Conservation (phyloP, 2,329 filamentous ascomycete genomes). For the Coniella lustricola region DNA sequence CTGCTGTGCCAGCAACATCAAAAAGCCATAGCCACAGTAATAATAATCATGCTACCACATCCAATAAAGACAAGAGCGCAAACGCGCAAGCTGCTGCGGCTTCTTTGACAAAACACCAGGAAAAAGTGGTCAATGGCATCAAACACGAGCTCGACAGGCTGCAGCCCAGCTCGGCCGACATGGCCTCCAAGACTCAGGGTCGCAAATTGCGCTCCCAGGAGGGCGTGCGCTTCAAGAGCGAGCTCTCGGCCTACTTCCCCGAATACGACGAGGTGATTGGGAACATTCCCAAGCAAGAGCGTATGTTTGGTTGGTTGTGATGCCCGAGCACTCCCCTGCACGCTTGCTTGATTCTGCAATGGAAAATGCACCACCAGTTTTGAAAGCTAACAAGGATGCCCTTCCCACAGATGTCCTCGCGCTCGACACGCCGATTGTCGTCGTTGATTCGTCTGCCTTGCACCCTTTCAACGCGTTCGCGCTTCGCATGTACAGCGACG, state of each 20-base stretch:
- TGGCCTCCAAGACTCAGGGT: constrained; percentile 49
- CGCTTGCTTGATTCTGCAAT: too few species aligned
- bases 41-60: too few species aligned
- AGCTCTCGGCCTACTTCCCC: constrained; percentile 82
- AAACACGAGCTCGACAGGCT: constrained; percentile 53
- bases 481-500: constrained; percentile 48
- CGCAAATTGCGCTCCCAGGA: constrained; percentile 80
- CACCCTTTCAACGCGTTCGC: constrained; percentile 24
- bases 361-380: too few species aligned
- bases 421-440: constrained; percentile 63
- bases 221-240: constrained; percentile 79
- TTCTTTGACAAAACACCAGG: constrained; percentile 42
- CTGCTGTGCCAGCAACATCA: constrained; percentile 5
- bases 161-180: constrained; percentile 40
- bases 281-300: constrained; percentile 69
- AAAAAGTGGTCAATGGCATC: constrained; percentile 55
- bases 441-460: constrained; percentile 50
- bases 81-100: constrained; percentile 19
- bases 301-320: constrained; percentile 41
- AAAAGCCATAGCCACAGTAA: too few species aligned
- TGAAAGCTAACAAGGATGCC: too few species aligned
- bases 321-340: too few species aligned
- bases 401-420: constrained; percentile 59
- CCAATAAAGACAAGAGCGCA: background rate
- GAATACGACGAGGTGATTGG: constrained; percentile 94